Evolutionary conservation across 2,329 filamentous ascomycete genomes (phyloP), one percentile per base, ranked within the genome.

Genomic region (Penicillium sp.): DNA sequence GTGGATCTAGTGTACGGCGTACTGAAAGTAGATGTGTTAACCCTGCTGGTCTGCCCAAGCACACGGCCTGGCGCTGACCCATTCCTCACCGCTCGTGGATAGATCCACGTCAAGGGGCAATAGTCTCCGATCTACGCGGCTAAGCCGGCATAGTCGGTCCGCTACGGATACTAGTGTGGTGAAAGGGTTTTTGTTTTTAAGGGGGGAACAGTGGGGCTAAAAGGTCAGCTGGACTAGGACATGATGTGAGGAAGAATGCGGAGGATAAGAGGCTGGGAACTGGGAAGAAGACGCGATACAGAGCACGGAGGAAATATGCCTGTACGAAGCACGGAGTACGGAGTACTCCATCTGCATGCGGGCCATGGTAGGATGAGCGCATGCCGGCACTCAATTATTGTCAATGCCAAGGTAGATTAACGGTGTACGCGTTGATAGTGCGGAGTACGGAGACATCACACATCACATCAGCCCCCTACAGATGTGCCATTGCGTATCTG

Each of bases 51-150:
- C 43, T 33, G 43, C 28, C 43, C 19, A 34, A 31, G 10, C 43
- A 46, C 16, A 33, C 28, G 23, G 23, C 23, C 14, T 14, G 23
- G 24, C 23, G 14, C 8, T 43, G 39, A 21, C 13, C 11, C 21
- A 43, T 43, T 26, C n/a, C 51, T 59, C 61, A 61, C 62, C 62
- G 61, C 61, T 57, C 48, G 44, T 59, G 48, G 52, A 59, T 49
- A 53, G 51, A 61, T 58, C 61, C 52, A 56, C 58, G 54, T 54
- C 43, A 58, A 59, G 48, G 24, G 37, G 37, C 29, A 34, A 56
- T 58, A 54, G 59, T 52, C 39, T 52, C 52, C 45, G 61, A 65
- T 64, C 61, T 46, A 39, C 60, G 58, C 63, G 62, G 62, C 52
- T 64, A 64, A 53, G 53, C 55, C 61, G 61, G 63, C 55, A 62